Base-by-base conservation (phyloP, 2,329 filamentous ascomycete species). In the Colletotrichum sidae region DNA sequence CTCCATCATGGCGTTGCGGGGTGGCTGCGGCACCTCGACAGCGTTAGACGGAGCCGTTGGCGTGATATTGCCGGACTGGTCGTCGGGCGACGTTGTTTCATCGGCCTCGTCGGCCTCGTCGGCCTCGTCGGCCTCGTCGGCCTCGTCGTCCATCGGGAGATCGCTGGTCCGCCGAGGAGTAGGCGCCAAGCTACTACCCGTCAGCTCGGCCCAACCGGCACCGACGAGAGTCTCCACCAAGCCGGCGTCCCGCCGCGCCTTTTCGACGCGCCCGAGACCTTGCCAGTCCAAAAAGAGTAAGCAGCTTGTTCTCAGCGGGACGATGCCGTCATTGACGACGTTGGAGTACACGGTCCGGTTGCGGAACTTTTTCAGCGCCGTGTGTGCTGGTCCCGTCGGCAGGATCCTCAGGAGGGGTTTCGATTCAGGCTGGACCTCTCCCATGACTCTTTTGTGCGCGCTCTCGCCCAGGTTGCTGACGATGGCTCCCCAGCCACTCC, bases 221-320 rank as follows among this genome's bases (percentile, higher is more conserved):
- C 92, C 93, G 37, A 96, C 93, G 68, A 98, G 89, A 0, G 94
- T 97, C 57, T 96, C 94, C 42, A 99, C 92, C 35, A 98, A 82
- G 1, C 95, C 95, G 67, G 94, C 97, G 75, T 97, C 95, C 75
- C 96, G 84, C 25, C 95, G 88, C 10, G 96, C 95, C 78, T 99
- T 99, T 70, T 98, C 94, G 2, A 99, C 96, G 44, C 93, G 90
- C 6, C 92, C 95, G 4, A 99, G 82, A 0, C 96, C 96, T 78
- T 94, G 92, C 96, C 96, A 99, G 75, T 99, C 96, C 2, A 99
- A 82, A 73, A 99, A 99, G 6, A 99, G 80, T n/a, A 99, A 82
- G 76, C 95, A 99, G 68, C 95, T 98, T 5, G 96, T 99, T 25
- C 96, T 89, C 39, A 99, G 81, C 3, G 96, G 96, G 5, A 99